Base-by-base conservation (phyloP, 1,284 basidiomycete genomes). In the Trametes hirsuta region DNA sequence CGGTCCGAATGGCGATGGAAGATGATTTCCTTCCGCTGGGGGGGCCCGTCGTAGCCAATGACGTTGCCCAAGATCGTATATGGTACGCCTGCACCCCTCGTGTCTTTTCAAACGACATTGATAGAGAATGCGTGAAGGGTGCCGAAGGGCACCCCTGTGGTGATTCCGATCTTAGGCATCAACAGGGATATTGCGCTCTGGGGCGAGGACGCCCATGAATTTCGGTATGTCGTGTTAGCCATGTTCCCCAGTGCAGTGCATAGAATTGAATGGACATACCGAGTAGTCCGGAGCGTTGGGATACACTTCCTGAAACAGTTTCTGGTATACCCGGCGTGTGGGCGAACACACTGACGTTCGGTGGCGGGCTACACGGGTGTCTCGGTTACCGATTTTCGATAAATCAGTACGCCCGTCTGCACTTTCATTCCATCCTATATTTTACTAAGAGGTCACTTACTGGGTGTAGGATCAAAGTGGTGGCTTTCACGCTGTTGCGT, bases 341-440 rank as follows among this genome's bases (percentile, higher is more conserved):
- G 80, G 76, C 79, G 11, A 80, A 86, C 61, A 58, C 82, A 66
- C 71, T 88, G 36, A 80, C 81, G 0, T 89, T 89, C 75, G 63
- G 85, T 2, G 82, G 80, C 18, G 85, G 85, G 0, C 79, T 83
- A 2, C 78, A 79, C 37, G 77, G 82, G 0, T 88, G 86, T 18
- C 53, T 87, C 45, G 88, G 88, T 0, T 90, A 85, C 69, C 81
- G 85, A 4, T 90, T 91, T 66, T 81, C 88, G 1, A 64, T 91
- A 12, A 76, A 84, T 21, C 87, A 91, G 83, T 85, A 64, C 50
- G 76, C 69, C n/a, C n/a, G 15, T 14, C 11, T 5, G 30, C 30
- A 5, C 30, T 30, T 5, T 4, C 30, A 5, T 8, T 30, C 8
- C 30, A 30, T 8, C 4, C 30, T 30, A 4, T 8, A 8, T 8